phyloP scores from a whole-genome alignment of 129 eudicot species.

The Artemisia tridentata region DNA sequence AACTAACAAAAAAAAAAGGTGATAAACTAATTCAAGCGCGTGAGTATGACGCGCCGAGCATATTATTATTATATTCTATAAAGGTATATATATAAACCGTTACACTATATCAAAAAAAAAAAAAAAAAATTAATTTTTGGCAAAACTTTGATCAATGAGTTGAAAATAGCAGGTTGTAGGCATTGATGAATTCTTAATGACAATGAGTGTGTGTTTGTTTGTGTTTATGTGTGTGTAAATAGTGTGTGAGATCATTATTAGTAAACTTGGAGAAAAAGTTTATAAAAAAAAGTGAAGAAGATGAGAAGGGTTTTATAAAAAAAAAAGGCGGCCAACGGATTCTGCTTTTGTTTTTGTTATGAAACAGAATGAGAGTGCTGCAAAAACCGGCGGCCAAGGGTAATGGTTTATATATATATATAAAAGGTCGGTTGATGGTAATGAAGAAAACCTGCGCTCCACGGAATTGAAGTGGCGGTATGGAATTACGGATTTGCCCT shows the following conservation, averaged over 20 bases:
- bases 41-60: neutral
- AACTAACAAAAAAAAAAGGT: constrained; percentile 5
- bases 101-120: too few relatives aligned
- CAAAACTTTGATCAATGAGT: too few relatives aligned
- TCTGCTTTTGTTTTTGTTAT: neutral
- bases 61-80: too few relatives aligned
- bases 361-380: neutral
- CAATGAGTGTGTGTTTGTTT: too few relatives aligned
- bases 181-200: too few relatives aligned
- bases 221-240: too few relatives aligned
- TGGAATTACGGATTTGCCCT: constrained; percentile 16
- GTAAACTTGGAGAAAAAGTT: neutral
- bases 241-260: too few relatives aligned
- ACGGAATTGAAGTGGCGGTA: constrained; percentile 10
- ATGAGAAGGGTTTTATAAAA: too few relatives aligned
- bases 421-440: constrained; percentile 15
- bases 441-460: constrained; percentile 25
- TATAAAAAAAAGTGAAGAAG: too few relatives aligned
- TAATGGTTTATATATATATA: constrained; percentile 16
- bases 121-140: too few relatives aligned
- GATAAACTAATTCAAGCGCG: neutral
- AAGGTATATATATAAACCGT: too few relatives aligned
- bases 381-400: constrained; percentile 32
- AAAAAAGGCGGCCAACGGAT: constrained; percentile 23
- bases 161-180: too few relatives aligned